Evolutionary conservation across 306 rosid species (phyloP), one percentile per base, ranked within the genome.

Genomic region (Lotus japonicus): DNA sequence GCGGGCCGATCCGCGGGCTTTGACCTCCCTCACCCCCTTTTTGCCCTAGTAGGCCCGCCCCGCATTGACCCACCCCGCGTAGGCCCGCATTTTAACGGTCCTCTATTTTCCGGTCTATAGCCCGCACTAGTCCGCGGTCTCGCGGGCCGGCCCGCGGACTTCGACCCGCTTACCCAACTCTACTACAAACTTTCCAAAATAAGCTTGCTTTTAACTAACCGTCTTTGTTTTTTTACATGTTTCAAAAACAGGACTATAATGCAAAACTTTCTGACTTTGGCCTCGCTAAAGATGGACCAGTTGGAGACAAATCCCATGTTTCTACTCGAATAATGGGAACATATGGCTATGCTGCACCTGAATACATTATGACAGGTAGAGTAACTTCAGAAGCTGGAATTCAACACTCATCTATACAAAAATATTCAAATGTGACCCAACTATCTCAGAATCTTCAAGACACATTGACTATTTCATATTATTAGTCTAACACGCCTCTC

Each of bases 321-420:
- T 95, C 97, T 9, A 95, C 99, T 55, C 84, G 99, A 61, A 81
- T 95, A 56, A 95, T 95, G 96, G 99, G 99, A 64, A 95, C 99
- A 6, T 95, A 95, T 58, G 99, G 99, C 5, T 95, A 95, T 79
- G 99, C 99, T 50, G 99, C 99, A 28, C 99, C 99, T 0, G 99
- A 90, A 79, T 95, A 95, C 75, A 91, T 90, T 59, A 81, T 90
- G 95, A 95, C 99, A 18, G 99, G 99, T 83, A 68, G 69, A 52
- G 54, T 42, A 28, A 45, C 36, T 12, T 62, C 21, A 57, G 49
- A 49, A 46, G 46, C 18, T 35, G 13, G 9, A 26, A 33, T 19
- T 17, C 31, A 15, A 13, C 5, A 51, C 58, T 66, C 54, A 21
- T 21, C 1, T 21, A 21, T 21, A 3, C 2, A 11, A 38, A 50